Conservation (phyloP, 805 yeast species). For the Sungouiozyma intestinalis region DNA sequence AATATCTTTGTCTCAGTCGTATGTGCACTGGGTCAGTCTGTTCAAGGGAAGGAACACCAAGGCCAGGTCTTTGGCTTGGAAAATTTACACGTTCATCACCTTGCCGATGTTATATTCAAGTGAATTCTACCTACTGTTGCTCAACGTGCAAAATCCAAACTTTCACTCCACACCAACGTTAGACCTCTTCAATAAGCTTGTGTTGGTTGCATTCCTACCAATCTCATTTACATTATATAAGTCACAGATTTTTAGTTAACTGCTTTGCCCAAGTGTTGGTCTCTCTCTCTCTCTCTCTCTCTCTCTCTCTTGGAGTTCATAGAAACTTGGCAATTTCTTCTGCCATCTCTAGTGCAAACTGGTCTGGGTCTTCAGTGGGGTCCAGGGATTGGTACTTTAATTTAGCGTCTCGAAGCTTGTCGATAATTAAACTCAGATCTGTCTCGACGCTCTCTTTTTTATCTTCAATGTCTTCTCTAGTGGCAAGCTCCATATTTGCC, state of each 20-base stretch:
- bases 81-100: slow-evolving; percentile 12
- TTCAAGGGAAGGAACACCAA: slow-evolving; percentile 11
- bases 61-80: slow-evolving; percentile 8
- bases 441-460: background rate
- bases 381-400: slow-evolving; percentile 7
- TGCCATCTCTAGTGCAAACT: slow-evolving; percentile 16
- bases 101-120: slow-evolving; percentile 22
- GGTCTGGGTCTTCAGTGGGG: slow-evolving; percentile 10
- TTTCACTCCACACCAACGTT: slow-evolving; percentile 17
- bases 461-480: too few species aligned
- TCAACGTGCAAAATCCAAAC: slow-evolving; percentile 19
- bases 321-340: slow-evolving; percentile 13
- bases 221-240: slow-evolving; percentile 17
- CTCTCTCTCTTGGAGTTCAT: background rate
- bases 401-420: slow-evolving; percentile 14
- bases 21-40: slow-evolving; percentile 21
- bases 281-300: too few species aligned
- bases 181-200: slow-evolving; percentile 17
- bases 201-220: slow-evolving; percentile 21
- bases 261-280: too few species aligned
- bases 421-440: slow-evolving; percentile 6
- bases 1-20: slow-evolving; percentile 18
- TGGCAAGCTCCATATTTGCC: slow-evolving; percentile 18
- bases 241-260: slow-evolving; percentile 7
- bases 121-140: slow-evolving; percentile 22